Base-by-base conservation (phyloP, 75 land plant species). In the Pseudotsuga menziesii region DNA sequence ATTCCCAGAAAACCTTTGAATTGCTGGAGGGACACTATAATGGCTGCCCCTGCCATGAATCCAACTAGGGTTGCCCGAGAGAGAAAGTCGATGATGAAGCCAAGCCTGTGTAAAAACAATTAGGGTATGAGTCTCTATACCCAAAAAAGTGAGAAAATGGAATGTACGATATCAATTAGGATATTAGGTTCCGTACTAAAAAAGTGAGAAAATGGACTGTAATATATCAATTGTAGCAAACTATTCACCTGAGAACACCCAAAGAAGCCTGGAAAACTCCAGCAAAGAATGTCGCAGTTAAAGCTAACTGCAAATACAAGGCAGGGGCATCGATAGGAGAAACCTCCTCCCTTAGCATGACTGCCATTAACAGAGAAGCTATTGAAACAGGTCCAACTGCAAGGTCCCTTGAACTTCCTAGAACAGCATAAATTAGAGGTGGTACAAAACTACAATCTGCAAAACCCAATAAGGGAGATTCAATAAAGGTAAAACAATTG, bases 361-460 rank as follows among this genome's bases (percentile, higher is more conserved):
- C 82, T 5, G 87, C 90, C 66, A 84, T 73, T 14, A 94, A 81
- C 52, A 94, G 82, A 23, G 98, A 94, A 70, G 81, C 89, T 22
- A 94, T 89, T 0, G 98, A 89, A 15, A 91, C 91, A 4, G 94
- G 88, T 12, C 98, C 94, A 7, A 90, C 83, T 11, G 94, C 98
- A 73, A 92, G 54, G 73, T 94, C 93, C 73, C 85, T 85, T 9
- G 98, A 94, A 57, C 95, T 92, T 22, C 98, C 98, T 82, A 94
- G 76, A 58, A 88, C 75, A 0, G 98, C 82, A 58, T 92, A 94
- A 52, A 90, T 78, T 75, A 92, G 69, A 1, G 94, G 98, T 11
- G 98, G 98, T 27, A 94, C 86, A 69, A 90, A 92, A 82, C 98
- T 91, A 19, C 94, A 89, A 89, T 94, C 94, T 94, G 78, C 61